These are phyloP conservation scores for Candida tallmaniae DNA, from an alignment of 805 yeast species.

Conservation along the genomic window DNA sequence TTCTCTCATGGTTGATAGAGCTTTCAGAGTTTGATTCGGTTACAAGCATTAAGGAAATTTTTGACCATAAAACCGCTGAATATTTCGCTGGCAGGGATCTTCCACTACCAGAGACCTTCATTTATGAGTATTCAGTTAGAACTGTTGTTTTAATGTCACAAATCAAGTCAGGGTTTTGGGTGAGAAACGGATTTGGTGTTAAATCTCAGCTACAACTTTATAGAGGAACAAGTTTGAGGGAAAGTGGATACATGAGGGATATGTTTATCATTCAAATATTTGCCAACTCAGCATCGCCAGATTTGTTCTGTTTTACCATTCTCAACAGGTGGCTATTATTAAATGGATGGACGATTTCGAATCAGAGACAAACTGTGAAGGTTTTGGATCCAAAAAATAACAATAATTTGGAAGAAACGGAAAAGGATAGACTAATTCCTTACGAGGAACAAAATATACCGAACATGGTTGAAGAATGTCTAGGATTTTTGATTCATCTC, in stretches of 20 bases:
- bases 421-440: slow-evolving; percentile 6
- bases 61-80: slow-evolving; percentile 12
- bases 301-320: slow-evolving; percentile 51
- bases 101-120: slow-evolving; percentile 17
- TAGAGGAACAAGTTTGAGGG: slow-evolving; percentile 72
- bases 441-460: slow-evolving; percentile 48
- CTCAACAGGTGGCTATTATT: slow-evolving; percentile 67
- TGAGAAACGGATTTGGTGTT: slow-evolving; percentile 83
- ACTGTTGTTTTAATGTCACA: slow-evolving; percentile 77
- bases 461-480: slow-evolving; percentile 74
- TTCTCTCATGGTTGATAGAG: slow-evolving; percentile 68
- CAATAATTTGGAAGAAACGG: neutral
- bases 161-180: slow-evolving; percentile 89
- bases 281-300: slow-evolving; percentile 46
- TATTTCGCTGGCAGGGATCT: neutral
- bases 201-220: slow-evolving; percentile 77
- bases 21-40: slow-evolving; percentile 30
- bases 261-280: slow-evolving; percentile 68
- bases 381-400: neutral
- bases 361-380: slow-evolving; percentile 6
- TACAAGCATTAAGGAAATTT: slow-evolving; percentile 17
- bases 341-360: slow-evolving; percentile 22
- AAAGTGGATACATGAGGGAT: slow-evolving; percentile 78
- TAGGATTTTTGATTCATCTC: slow-evolving; percentile 61
- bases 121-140: slow-evolving; percentile 73